Evolutionary conservation across 1,284 basidiomycete species (phyloP).

Genomic region (Ceratorhiza oryzae-sativae): DNA sequence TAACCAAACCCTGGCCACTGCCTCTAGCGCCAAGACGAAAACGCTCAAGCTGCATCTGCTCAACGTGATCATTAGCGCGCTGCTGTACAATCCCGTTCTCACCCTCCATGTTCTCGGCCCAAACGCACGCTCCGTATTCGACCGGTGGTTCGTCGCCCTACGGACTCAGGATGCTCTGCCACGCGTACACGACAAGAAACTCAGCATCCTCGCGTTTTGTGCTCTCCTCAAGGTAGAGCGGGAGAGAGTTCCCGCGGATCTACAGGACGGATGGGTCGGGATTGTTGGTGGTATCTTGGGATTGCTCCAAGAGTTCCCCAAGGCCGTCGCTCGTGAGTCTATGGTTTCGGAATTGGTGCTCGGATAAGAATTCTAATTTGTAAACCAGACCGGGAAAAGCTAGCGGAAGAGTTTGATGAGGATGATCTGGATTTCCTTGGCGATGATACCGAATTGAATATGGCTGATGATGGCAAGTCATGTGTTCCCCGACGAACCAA

Average conservation of each 20-base stretch:
- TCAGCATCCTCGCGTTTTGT: slow-evolving; percentile 78
- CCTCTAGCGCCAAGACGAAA: slow-evolving; percentile 67
- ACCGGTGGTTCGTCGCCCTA: slow-evolving; percentile 79
- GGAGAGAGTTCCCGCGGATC: slow-evolving; percentile 60
- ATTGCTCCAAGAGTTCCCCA: slow-evolving; percentile 77
- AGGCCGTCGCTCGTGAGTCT: slow-evolving; percentile 68
- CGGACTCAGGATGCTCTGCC: slow-evolving; percentile 68
- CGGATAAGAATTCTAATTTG: not conserved
- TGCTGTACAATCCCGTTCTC: slow-evolving; percentile 85
- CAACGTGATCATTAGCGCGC: slow-evolving; percentile 81
- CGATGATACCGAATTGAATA: slow-evolving; percentile 63
- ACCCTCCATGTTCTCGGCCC: slow-evolving; percentile 78
- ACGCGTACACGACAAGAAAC: slow-evolving; percentile 91
- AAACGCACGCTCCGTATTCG: slow-evolving; percentile 74
- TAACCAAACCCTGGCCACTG: slow-evolving; percentile 62
- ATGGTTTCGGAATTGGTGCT: not conserved
- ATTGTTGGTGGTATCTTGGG: slow-evolving; percentile 73
- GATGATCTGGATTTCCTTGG: slow-evolving; percentile 58
- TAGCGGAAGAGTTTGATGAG: slow-evolving; percentile 66
- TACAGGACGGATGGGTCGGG: slow-evolving; percentile 74
- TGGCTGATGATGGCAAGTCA: slow-evolving; percentile 73
- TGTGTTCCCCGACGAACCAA: not conserved
- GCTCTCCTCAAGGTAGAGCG: slow-evolving; percentile 74
- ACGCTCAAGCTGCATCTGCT: slow-evolving; percentile 78
- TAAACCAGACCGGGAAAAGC: slow-evolving; percentile 35